Evolutionary conservation across 331 rosid species (phyloP), one percentile per base, ranked within the genome.

Genomic region (Spiraea crenata): DNA sequence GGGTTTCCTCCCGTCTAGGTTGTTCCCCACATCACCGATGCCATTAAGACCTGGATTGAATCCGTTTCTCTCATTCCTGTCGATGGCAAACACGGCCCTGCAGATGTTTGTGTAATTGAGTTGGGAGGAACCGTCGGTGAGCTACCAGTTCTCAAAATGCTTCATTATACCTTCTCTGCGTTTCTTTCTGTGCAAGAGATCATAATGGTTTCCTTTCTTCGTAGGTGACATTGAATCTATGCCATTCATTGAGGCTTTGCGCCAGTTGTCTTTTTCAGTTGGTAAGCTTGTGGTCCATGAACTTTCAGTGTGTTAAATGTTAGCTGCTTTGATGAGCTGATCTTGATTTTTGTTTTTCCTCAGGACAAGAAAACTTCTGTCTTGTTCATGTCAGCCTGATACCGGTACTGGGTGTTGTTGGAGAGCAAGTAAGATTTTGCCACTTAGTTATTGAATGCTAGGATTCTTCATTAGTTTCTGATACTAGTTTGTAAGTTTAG

Each of bases 361-460:
- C 95, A 91, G 99, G 99, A 63, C 88, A 82, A 69, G 83, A 89
- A 76, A 91, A 91, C 84, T 95, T 95, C 82, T 95, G 99, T 74
- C 99, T 95, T 72, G 76, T 95, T 82, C 99, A 95, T 76, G 99
- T 95, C 84, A 95, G 99, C 96, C 76, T 95, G 76, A 88, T 95
- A 73, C 99, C 98, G 16, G 98, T 95, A 67, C 65, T 91, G 83
- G 89, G 99, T 73, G 96, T 91, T 67, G 99, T 95, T 77, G 99
- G 99, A 73, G 99, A 95, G 85, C 99, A 95, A 80, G 99, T 95
- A 89, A 79, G 74, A 57, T 19, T 34, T 35, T 7, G 4, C 12
- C 31, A 34, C 34, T 57, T 57, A 17, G 42, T 42, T 1, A 0
- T 25, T 44, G 44, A 12, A 46, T 55, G 7, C 57, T 41, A 10